Evolutionary conservation across 2,329 filamentous ascomycete genomes (phyloP).

Genomic region (Trichoderma sp.): DNA sequence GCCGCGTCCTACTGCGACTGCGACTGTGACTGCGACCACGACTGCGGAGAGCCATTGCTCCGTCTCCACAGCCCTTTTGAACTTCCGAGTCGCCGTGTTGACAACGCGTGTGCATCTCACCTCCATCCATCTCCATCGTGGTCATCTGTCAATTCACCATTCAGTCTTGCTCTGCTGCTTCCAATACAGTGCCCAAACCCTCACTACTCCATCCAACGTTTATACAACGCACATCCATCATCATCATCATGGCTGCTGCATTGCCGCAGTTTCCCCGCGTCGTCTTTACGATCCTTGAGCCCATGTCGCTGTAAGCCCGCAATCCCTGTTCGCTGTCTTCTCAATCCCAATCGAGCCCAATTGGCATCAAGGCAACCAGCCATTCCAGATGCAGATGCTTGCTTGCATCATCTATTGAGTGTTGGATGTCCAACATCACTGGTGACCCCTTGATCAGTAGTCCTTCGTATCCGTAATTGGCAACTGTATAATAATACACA

Average conservation of each 20-base stretch:
- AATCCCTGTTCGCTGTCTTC: background rate
- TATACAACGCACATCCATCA: background rate
- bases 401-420: background rate
- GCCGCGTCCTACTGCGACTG: background rate
- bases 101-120: background rate
- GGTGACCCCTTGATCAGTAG: background rate
- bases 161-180: background rate
- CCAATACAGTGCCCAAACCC: background rate
- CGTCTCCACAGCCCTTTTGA: background rate
- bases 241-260: constrained; percentile 56
- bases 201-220: background rate
- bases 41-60: background rate
- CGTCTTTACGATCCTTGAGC: constrained; percentile 69
- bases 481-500: background rate
- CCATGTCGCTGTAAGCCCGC: constrained; percentile 62
- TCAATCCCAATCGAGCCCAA: background rate
- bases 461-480: background rate
- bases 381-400: background rate
- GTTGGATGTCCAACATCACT: background rate
- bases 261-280: constrained; percentile 65
- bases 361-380: background rate
- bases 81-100: background rate
- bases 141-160: background rate
- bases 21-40: background rate
- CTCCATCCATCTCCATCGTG: background rate